Evolutionary conservation across 1,284 basidiomycete species (phyloP).

Genomic region (Stygiomarasmius scandens): DNA sequence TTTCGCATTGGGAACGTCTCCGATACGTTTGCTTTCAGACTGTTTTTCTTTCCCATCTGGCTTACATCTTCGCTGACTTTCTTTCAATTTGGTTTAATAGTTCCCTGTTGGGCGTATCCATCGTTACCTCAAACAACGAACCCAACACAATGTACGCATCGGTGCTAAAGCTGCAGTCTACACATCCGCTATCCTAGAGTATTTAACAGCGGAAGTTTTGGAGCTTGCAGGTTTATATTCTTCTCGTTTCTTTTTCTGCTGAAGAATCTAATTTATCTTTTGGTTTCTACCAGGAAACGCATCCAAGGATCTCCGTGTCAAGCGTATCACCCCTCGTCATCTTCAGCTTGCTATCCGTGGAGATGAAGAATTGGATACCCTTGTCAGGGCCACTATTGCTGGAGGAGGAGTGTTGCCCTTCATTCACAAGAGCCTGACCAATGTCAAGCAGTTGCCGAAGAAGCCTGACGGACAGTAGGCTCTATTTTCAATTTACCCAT

Average conservation of each 20-base stretch:
- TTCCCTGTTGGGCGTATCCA: constrained; percentile 95
- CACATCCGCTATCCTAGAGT: constrained; percentile 89
- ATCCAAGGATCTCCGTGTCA: constrained; percentile 93
- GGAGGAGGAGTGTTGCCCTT: constrained; percentile 94
- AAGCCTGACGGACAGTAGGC: constrained; percentile 4
- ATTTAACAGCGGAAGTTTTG: constrained; percentile 88
- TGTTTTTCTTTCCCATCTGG: too few species aligned
- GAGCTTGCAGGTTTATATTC: constrained; percentile 77
- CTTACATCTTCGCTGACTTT: not conserved
- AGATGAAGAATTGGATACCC: constrained; percentile 88
- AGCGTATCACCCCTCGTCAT: constrained; percentile 95
- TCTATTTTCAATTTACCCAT: not conserved
- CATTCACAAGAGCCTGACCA: constrained; percentile 88
- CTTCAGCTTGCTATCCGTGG: constrained; percentile 93
- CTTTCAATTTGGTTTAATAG: too few species aligned
- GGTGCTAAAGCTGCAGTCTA: constrained; percentile 93
- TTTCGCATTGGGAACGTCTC: too few species aligned
- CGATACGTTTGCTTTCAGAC: too few species aligned
- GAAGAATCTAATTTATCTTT: not conserved
- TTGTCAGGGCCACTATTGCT: constrained; percentile 71
- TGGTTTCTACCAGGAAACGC: constrained; percentile 74
- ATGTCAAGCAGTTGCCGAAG: constrained; percentile 2
- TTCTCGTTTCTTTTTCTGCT: not conserved
- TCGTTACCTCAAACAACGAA: constrained; percentile 91
- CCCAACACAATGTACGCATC: constrained; percentile 92